Evolutionary conservation across 805 yeast species (phyloP).

Genomic region (Ogataea pini): DNA sequence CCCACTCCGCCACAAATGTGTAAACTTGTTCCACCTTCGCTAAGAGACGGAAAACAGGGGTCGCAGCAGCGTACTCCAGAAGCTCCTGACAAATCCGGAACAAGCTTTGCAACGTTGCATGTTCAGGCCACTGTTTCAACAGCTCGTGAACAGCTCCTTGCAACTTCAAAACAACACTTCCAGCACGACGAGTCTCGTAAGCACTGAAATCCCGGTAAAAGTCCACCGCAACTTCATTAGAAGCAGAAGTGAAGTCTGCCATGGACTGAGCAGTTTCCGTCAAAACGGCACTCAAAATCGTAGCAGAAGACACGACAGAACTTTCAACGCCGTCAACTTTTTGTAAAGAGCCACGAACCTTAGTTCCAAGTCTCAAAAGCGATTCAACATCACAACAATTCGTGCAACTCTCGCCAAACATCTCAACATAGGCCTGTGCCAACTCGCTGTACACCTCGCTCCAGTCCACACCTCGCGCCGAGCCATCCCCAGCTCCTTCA

Average conservation of each 20-base stretch:
- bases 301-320: background rate
- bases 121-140: slow-evolving; percentile 86
- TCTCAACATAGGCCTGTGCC: slow-evolving; percentile 41
- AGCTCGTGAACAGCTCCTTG: slow-evolving; percentile 48
- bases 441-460: slow-evolving; percentile 50
- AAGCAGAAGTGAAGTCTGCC: slow-evolving; percentile 23
- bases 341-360: background rate
- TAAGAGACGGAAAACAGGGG: slow-evolving; percentile 76
- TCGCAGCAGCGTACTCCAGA: slow-evolving; percentile 55
- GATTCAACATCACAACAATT: background rate
- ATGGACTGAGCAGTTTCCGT: slow-evolving; percentile 37
- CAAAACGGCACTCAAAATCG: slow-evolving; percentile 18
- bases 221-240: slow-evolving; percentile 37
- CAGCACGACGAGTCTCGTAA: slow-evolving; percentile 62
- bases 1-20: slow-evolving; percentile 87
- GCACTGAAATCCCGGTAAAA: slow-evolving; percentile 69
- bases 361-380: background rate
- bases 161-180: slow-evolving; percentile 45
- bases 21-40: slow-evolving; percentile 86
- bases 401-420: background rate
- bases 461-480: slow-evolving; percentile 27
- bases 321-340: background rate
- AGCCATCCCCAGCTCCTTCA: slow-evolving; percentile 34
- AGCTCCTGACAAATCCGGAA: slow-evolving; percentile 65
- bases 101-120: slow-evolving; percentile 79